Percentiles rank a stretch among this genome's conserved stretches.
These are phyloP conservation scores for Fusarium compactum DNA, from an alignment of 2,329 filamentous ascomycete genomes.

Conservation along the genomic window DNA sequence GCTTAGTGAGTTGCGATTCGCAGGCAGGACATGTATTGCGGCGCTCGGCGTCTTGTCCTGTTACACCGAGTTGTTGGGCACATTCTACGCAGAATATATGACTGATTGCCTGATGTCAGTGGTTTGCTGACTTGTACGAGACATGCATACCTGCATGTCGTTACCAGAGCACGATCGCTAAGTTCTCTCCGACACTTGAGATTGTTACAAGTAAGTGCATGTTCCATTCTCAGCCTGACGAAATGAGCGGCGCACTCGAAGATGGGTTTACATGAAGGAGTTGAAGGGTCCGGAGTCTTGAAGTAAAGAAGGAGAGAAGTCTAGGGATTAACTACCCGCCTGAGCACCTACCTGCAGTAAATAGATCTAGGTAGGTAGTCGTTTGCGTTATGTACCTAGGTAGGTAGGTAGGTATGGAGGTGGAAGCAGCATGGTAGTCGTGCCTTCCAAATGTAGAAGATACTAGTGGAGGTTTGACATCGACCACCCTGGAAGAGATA, in stretches of 20 bases:
- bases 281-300: background rate
- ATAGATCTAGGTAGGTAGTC: background rate
- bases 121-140: background rate
- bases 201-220: slow-evolving; percentile 81
- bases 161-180: slow-evolving; percentile 80
- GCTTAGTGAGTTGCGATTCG: slow-evolving; percentile 72
- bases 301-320: background rate
- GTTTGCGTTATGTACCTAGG: background rate
- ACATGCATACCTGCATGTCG: slow-evolving; percentile 79
- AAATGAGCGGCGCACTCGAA: background rate
- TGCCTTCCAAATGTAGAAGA: slow-evolving; percentile 1
- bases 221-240: slow-evolving; percentile 72
- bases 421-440: background rate
- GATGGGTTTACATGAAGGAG: background rate
- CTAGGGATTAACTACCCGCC: background rate
- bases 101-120: slow-evolving; percentile 56
- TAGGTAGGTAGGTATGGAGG: background rate
- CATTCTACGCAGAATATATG: slow-evolving; percentile 89
- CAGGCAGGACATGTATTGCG: slow-evolving; percentile 80
- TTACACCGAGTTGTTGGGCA: slow-evolving; percentile 73
- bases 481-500: background rate
- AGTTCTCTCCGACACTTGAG: slow-evolving; percentile 80
- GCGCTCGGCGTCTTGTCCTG: slow-evolving; percentile 50
- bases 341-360: background rate
- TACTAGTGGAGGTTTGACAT: background rate